Evolutionary conservation across 805 yeast genomes (phyloP).

Genomic region (Saturnispora galanensis): DNA sequence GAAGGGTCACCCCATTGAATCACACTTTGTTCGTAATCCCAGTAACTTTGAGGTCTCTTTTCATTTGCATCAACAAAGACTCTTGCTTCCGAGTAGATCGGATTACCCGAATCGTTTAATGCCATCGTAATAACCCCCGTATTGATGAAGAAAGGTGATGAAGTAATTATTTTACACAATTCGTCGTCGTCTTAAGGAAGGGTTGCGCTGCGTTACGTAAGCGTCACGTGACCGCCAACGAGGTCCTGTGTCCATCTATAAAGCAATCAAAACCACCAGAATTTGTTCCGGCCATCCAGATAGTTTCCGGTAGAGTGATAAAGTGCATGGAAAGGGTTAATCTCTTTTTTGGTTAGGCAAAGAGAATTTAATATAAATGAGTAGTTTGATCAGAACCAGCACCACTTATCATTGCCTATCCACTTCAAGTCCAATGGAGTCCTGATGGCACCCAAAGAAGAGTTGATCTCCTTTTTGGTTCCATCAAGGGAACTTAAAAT

Average conservation of each 20-base stretch:
- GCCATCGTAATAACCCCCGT: background rate
- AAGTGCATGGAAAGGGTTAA: no score
- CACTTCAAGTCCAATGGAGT: conserved; percentile 6
- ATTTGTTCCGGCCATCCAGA: no score
- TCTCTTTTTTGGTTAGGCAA: no score
- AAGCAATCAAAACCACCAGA: no score
- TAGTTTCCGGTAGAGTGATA: no score
- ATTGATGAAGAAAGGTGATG: background rate
- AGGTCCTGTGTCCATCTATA: no score
- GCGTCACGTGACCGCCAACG: no score
- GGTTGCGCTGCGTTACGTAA: no score
- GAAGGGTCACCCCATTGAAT: conserved; percentile 79
- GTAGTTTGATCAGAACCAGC: conserved; percentile 12
- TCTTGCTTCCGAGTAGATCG: conserved; percentile 35
- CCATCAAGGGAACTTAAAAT: conserved; percentile 1
- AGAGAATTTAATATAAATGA: background rate
- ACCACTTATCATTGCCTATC: conserved; percentile 15
- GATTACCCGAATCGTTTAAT: conserved; percentile 13
- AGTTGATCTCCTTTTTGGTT: conserved; percentile 10
- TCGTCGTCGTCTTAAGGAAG: background rate
- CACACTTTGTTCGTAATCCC: conserved; percentile 67
- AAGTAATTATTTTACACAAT: background rate
- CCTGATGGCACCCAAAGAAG: conserved; percentile 18
- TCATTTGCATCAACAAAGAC: conserved; percentile 78
- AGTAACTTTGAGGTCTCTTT: conserved; percentile 66